These are phyloP conservation scores for Pseudomassariella vexata DNA, from an alignment of 2,329 filamentous ascomycete species.

Conservation along the genomic window DNA sequence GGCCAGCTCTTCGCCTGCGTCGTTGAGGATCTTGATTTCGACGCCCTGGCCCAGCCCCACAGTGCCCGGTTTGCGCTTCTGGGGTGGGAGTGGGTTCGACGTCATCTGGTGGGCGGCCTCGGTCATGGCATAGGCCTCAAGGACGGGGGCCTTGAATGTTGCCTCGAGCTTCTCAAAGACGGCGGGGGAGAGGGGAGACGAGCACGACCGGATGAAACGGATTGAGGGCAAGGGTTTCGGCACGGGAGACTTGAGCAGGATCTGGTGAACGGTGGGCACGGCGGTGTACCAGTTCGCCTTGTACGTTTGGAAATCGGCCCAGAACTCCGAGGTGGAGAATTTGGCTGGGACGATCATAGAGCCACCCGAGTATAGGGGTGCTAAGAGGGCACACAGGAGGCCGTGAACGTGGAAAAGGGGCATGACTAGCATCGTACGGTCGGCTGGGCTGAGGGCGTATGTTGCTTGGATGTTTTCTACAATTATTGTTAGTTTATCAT, in stretches of 20 bases:
- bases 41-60: conserved; percentile 82
- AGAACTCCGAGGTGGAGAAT: conserved; percentile 81
- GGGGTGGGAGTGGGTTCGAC: conserved; percentile 65
- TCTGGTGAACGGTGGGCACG: conserved; percentile 89
- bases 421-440: conserved; percentile 85
- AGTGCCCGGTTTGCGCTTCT: conserved; percentile 71
- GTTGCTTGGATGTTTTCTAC: conserved; percentile 71
- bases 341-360: conserved; percentile 73
- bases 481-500: too few species aligned
- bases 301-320: conserved; percentile 68
- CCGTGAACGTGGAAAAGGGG: conserved; percentile 88
- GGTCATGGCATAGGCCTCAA: conserved; percentile 91
- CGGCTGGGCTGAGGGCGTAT: conserved; percentile 63
- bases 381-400: conserved; percentile 76
- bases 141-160: conserved; percentile 70
- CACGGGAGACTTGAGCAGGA: conserved; percentile 68
- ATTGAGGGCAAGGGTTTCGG: conserved; percentile 67
- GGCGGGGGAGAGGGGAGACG: conserved; percentile 75
- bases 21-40: conserved; percentile 71
- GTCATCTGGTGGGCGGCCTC: conserved; percentile 86
- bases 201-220: conserved; percentile 84
- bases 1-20: conserved; percentile 60
- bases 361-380: conserved; percentile 68
- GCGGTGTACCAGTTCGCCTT: conserved; percentile 88
- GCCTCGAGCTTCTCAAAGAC: conserved; percentile 74